phyloP scores from a whole-genome alignment of 2,329 filamentous ascomycete species.

The Aciculosporium take region DNA sequence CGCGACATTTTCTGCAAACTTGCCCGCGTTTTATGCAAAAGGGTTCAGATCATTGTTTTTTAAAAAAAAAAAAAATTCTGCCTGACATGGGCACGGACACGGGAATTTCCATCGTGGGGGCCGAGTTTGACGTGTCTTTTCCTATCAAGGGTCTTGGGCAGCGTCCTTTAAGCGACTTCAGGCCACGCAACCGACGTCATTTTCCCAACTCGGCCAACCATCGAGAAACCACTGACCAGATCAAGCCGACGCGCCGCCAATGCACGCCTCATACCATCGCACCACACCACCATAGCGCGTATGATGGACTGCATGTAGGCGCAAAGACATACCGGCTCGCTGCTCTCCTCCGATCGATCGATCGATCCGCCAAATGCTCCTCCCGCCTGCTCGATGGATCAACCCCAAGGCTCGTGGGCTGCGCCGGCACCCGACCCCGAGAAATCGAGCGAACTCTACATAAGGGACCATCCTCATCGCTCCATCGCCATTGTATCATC shows the following conservation, averaged over 20 bases:
- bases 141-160: too few relatives aligned
- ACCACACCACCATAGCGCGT: slow-evolving; percentile 1
- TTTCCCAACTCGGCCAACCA: background rate
- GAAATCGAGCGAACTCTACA: slow-evolving; percentile 61
- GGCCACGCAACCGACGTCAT: slow-evolving; percentile 4
- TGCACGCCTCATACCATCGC: background rate
- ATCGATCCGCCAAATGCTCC: slow-evolving; percentile 6
- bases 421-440: slow-evolving; percentile 35
- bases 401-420: slow-evolving; percentile 28
- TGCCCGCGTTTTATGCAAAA: too few relatives aligned
- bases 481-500: slow-evolving; percentile 75
- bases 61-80: too few relatives aligned
- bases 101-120: background rate
- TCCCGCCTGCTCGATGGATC: slow-evolving; percentile 28
- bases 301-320: slow-evolving; percentile 13
- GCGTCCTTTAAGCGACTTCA: too few relatives aligned
- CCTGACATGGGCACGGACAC: too few relatives aligned
- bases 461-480: slow-evolving; percentile 75
- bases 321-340: slow-evolving; percentile 5
- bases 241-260: background rate
- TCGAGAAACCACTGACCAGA: too few relatives aligned
- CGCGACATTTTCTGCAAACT: too few relatives aligned
- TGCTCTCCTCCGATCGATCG: slow-evolving; percentile 5
- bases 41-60: too few relatives aligned
- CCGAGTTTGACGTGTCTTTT: background rate